phyloP scores from a whole-genome alignment of 257 asterid genomes.

The Nicotiana paniculata region DNA sequence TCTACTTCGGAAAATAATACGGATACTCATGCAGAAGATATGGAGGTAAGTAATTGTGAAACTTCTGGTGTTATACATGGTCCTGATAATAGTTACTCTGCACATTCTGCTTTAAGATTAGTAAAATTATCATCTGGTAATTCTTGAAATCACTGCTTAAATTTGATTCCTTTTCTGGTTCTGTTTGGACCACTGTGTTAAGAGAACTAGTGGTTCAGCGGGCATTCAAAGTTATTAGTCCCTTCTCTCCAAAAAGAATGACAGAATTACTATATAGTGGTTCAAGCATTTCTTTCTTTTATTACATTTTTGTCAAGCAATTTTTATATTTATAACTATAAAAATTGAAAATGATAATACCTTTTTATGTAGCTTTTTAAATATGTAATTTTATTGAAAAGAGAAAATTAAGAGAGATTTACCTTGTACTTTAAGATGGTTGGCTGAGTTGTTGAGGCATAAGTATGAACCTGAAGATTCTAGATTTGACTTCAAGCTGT shows the following conservation, averaged over 20 bases:
- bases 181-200: not conserved
- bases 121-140: not conserved
- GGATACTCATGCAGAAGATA: conserved; percentile 38
- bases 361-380: not conserved
- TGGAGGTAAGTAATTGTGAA: conserved; percentile 37
- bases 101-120: conserved; percentile 16
- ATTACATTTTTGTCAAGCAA: not conserved
- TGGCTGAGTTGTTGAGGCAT: not conserved
- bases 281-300: not conserved
- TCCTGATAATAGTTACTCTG: conserved; percentile 19
- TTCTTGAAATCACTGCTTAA: not conserved
- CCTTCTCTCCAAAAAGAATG: not conserved
- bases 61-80: conserved; percentile 36
- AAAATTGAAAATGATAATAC: not conserved
- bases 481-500: not conserved
- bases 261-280: not conserved
- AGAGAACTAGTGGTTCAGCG: not conserved
- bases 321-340: not conserved
- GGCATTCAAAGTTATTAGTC: not conserved
- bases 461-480: not conserved
- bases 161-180: not conserved
- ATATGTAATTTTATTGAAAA: not conserved
- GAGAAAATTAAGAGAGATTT: not conserved
- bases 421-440: not conserved
- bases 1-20: conserved; percentile 23